Percentiles rank a stretch among this genome's conserved stretches.
Evolutionary conservation across 306 rosid species (phyloP).

Genomic region (Cucurbita maxima): DNA sequence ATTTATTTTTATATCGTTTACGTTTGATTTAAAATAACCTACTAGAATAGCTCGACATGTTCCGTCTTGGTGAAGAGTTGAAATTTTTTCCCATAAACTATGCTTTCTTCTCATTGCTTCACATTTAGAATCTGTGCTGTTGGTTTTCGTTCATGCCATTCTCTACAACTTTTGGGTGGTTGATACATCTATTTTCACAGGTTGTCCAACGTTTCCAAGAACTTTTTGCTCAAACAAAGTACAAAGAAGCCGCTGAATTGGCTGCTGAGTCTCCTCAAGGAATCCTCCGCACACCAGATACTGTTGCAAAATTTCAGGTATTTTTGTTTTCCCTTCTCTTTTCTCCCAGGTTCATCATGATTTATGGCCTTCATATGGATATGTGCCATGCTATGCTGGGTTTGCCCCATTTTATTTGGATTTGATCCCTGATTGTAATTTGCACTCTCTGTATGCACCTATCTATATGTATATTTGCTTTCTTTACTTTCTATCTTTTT

Average conservation of each 20-base stretch:
- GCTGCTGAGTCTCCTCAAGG: conserved; percentile 99
- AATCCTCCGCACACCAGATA: conserved; percentile 92
- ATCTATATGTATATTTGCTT: neutral
- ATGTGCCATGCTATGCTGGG: neutral
- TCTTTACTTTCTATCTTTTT: neutral
- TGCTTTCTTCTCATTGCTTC: neutral
- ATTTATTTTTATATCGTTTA: neutral
- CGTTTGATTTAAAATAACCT: neutral
- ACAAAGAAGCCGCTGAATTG: conserved; percentile 99
- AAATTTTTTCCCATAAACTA: neutral
- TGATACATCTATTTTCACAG: conserved; percentile 30
- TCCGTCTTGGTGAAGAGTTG: neutral
- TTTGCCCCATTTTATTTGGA: neutral
- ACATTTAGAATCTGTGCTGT: neutral
- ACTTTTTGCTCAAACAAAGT: conserved; percentile 94
- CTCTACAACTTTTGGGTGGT: neutral
- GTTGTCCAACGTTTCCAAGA: conserved; percentile 99
- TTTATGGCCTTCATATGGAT: neutral
- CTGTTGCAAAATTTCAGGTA: conserved; percentile 98
- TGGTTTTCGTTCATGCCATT: neutral
- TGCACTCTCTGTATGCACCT: neutral
- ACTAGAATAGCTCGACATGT: neutral
- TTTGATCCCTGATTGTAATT: neutral
- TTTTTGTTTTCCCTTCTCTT: neutral
- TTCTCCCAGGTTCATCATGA: neutral